phyloP scores from a whole-genome alignment of 176 grass and related monocot genomes.

The Eleusine coracana region DNA sequence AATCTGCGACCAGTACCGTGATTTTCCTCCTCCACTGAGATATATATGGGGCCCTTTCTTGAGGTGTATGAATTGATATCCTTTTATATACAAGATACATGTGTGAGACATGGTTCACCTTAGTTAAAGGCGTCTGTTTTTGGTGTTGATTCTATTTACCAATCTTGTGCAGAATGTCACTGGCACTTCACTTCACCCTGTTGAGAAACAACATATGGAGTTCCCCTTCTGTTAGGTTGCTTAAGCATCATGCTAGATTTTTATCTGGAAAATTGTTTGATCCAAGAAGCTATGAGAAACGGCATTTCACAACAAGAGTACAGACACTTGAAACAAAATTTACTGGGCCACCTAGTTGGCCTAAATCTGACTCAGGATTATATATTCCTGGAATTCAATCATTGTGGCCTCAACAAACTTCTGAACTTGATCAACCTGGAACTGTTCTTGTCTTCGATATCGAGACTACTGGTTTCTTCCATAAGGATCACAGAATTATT shows the following conservation, averaged over 20 bases:
- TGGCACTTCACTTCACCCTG: conserved; percentile 49
- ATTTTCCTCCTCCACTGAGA: not conserved
- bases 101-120: not conserved
- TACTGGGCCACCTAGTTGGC: conserved; percentile 30
- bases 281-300: conserved; percentile 35
- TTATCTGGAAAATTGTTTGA: conserved; percentile 43
- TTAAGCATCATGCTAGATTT: conserved; percentile 36
- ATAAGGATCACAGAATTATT: conserved; percentile 53
- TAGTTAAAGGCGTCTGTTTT: not conserved
- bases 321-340: conserved; percentile 23
- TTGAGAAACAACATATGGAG: conserved; percentile 44
- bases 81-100: not conserved
- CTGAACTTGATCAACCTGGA: conserved; percentile 38
- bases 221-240: conserved; percentile 32
- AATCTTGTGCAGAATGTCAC: conserved; percentile 52
- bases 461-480: conserved; percentile 69
- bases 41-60: not conserved
- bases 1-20: not conserved
- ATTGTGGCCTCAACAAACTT: conserved; percentile 30
- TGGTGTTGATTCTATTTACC: conserved; percentile 28
- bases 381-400: conserved; percentile 40
- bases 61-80: not conserved
- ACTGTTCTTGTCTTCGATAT: conserved; percentile 80
- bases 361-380: conserved; percentile 29
- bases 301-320: conserved; percentile 43